Evolutionary conservation across 2,329 filamentous ascomycete species (phyloP).

Genomic region (Colletotrichum camelliae): DNA sequence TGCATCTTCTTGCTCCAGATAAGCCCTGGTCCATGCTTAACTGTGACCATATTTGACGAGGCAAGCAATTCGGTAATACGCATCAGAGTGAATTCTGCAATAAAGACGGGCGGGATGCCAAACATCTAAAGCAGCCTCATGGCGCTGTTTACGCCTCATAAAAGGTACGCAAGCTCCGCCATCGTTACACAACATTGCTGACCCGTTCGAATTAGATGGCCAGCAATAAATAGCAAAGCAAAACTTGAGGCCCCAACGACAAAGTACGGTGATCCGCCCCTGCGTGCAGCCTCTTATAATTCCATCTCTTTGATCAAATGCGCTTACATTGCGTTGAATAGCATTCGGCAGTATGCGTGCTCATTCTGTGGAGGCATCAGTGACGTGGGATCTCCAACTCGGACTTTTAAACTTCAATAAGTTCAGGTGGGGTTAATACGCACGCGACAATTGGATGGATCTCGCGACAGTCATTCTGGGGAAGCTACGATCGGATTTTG

Average conservation of each 20-base stretch:
- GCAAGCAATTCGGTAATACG: neutral
- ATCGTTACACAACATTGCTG: neutral
- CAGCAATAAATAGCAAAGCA: neutral
- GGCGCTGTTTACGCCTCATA: neutral
- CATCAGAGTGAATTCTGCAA: neutral
- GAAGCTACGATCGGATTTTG: constrained; percentile 9
- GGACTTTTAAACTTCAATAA: neutral
- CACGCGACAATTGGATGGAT: constrained; percentile 10
- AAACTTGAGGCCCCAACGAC: neutral
- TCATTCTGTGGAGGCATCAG: neutral
- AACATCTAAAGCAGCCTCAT: neutral
- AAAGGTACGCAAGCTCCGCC: neutral
- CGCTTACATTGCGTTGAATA: neutral
- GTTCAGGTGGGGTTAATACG: neutral
- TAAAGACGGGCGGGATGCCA: neutral
- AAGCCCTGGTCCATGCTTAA: neutral
- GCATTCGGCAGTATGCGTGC: neutral
- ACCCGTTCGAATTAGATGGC: neutral
- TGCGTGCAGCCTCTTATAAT: neutral
- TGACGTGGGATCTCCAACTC: constrained; percentile 4
- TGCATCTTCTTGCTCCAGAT: neutral
- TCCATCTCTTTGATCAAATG: neutral
- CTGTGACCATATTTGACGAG: neutral
- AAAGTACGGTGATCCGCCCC: neutral
- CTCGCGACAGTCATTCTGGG: constrained; percentile 10